Base-by-base conservation (phyloP, 352 stramenopile genomes). In the Pythium guiyangense region DNA sequence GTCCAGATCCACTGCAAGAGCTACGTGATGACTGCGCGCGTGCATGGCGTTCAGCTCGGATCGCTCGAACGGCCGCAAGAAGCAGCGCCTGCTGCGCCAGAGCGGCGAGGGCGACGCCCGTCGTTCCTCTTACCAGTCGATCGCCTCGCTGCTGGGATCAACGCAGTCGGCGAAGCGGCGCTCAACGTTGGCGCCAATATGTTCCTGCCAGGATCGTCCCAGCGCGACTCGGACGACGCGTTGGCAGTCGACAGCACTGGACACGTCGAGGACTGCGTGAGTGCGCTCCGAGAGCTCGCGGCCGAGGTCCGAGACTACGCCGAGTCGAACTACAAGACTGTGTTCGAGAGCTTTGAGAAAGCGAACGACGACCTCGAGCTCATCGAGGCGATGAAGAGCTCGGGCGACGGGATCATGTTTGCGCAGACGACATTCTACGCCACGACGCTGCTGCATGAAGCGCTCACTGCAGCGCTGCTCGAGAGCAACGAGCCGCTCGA, bases 291-390 rank as follows among this genome's bases (percentile, higher is more conserved):
- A 22, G 31, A 44, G 2, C 49, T 54, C 18, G n/a, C 18, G 3
- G n/a, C 18, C 2, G 49, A 44, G 49, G 17, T 54, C 34, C 20
- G 20, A 8, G 29, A 54, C 29, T 54, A 54, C 11, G 27, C 49
- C 11, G n/a, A 12, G 29, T 22, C 49, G 17, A 55, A 61, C 14
- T 73, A 67, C 45, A 45, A 51, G 8, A 48, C 31, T 2, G 43
- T 73, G 0, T 73, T 67, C 35, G 51, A 57, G 14, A 62, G 20
- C 2, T 69, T 73, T 27, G 63, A 70, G 40, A 45, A 18, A 4
- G 46, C 27, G 0, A 70, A 73, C 57, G 54, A 66, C 40, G 52
- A 67, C 18, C 42, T 62, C 9, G 62, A 70, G 40, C 62, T 73
- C 11, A 64, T 62, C n/a, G 61, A 53, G 15, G 66, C 57, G 14